Conservation (phyloP, 2,329 filamentous ascomycete genomes). For the Claviceps pazoutovae region DNA sequence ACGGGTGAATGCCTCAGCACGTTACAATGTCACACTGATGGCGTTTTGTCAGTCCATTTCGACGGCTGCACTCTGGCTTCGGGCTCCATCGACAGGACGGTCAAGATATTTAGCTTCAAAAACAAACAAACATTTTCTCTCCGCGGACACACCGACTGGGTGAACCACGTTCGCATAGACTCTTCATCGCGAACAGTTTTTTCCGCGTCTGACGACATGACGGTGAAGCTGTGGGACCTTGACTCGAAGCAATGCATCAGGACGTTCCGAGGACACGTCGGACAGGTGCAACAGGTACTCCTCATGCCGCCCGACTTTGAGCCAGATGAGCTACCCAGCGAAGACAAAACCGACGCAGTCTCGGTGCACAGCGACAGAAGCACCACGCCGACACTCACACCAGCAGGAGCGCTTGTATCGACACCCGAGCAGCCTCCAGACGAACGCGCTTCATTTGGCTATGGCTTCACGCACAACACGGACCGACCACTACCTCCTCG, state of each 20-base stretch:
- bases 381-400: slow-evolving; percentile 21
- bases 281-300: slow-evolving; percentile 85
- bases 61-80: slow-evolving; percentile 74
- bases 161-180: slow-evolving; percentile 90
- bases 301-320: slow-evolving; percentile 79
- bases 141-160: slow-evolving; percentile 82
- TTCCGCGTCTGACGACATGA: slow-evolving; percentile 87
- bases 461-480: slow-evolving; percentile 45
- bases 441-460: slow-evolving; percentile 41
- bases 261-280: slow-evolving; percentile 77
- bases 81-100: slow-evolving; percentile 75
- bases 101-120: slow-evolving; percentile 87
- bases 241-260: slow-evolving; percentile 68
- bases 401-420: slow-evolving; percentile 5
- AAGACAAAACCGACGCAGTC: slow-evolving; percentile 38
- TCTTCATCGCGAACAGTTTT: slow-evolving; percentile 70
- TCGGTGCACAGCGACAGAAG: slow-evolving; percentile 36
- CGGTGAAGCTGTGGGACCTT: slow-evolving; percentile 83
- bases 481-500: slow-evolving; percentile 62
- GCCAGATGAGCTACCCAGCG: slow-evolving; percentile 51
- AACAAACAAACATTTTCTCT: slow-evolving; percentile 69
- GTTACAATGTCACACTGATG: slow-evolving; percentile 63
- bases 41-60: slow-evolving; percentile 80
- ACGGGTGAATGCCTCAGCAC: slow-evolving; percentile 78
- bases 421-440: slow-evolving; percentile 23